Base-by-base conservation (phyloP, 2,329 filamentous ascomycete genomes). In the Nigrospora oryzae region DNA sequence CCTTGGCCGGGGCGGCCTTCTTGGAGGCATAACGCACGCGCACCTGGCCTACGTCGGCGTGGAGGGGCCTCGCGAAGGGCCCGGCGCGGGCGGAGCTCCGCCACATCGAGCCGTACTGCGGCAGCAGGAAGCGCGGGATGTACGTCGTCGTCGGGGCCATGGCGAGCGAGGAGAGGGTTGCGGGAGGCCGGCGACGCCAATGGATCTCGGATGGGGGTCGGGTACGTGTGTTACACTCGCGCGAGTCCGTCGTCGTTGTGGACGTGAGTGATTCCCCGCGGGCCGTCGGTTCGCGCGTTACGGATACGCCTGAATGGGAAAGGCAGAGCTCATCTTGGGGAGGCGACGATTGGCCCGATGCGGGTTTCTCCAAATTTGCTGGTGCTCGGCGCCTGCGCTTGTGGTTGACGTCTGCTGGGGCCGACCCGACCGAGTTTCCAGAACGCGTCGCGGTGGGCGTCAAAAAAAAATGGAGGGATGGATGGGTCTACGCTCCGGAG, bases 61-160 rank as follows among this genome's bases (percentile, higher is more conserved):
- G 46, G 44, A 56, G 43, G 19, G 57, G 49, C 42, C 58, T 53
- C 7, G 55, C 44, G 23, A 61, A 50, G 41, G 58, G 55, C 36
- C 49, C 48, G 45, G 56, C 46, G 42, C 66, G 54, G 45, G 62
- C 57, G 37, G 51, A 34, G 40, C 40, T 52, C 15, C 70, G 71
- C 78, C 79, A 82, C 55, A 81, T 67, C 30, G 70, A 65, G 44
- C 75, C 67, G 53, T 76, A 71, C 49, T 79, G 74, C 4, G 83
- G 83, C 36, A 86, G 73, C n/a, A 86, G 74, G 59, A 86, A 86
- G 39, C 75, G 74, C 30, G 82, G 82, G 49, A 86, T 84, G 50
- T 71, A 61, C 19, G 69, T 64, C n/a, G 69, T 64, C 34, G 70
- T 70, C 38, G 63, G 55, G 42, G 71, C 61, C 70, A 77, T 68